Evolutionary conservation across 371 early-diverging fungal genomes (phyloP), one percentile per base, ranked within the genome.

Genomic region (Mucor circinelloides): DNA sequence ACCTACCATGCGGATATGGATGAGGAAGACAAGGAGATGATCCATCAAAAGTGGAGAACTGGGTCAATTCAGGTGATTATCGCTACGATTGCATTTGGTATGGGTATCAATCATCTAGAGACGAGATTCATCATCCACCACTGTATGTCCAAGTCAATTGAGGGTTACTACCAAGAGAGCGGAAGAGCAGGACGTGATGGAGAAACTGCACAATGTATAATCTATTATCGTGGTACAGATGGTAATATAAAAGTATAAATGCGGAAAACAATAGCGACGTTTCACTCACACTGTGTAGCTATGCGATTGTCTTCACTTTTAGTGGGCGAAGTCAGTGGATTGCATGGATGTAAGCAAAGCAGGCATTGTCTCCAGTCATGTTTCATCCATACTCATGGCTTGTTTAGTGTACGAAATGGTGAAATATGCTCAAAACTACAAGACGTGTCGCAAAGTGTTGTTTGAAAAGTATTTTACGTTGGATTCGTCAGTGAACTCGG

Each of bases 111-210:
- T 71, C 89, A 93, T 74, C 87, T 91, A 12, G 84, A 92, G 58
- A 95, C 95, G 5, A 83, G 95, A 31, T 96, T 93, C 73, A 93
- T 97, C 12, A 88, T 94, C 30, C 97, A 97, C 68, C 89, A 89
- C 58, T 88, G 91, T 5, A 82, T 95, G 67, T 93, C 97, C 4
- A 93, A 95, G 75, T 87, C 90, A 0, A 66, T 95, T 19, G 97
- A 97, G 76, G 92, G 92, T 40, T 96, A 95, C 80, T 97, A 97
- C 69, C 96, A 97, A 80, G 97, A 97, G 74, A 92, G 93, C 15
- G 97, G 97, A 1, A 83, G 97, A 57, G 97, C 96, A 25, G 97
- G 84, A 10, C 80, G 93, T 28, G 93, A 92, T 69, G 93, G 93
- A 1, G 40, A 80, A 52, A 75, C 69, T 0, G 91, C 92, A 4